phyloP scores from a whole-genome alignment of 2,329 filamentous ascomycete species.

The Fusarium redolens region DNA sequence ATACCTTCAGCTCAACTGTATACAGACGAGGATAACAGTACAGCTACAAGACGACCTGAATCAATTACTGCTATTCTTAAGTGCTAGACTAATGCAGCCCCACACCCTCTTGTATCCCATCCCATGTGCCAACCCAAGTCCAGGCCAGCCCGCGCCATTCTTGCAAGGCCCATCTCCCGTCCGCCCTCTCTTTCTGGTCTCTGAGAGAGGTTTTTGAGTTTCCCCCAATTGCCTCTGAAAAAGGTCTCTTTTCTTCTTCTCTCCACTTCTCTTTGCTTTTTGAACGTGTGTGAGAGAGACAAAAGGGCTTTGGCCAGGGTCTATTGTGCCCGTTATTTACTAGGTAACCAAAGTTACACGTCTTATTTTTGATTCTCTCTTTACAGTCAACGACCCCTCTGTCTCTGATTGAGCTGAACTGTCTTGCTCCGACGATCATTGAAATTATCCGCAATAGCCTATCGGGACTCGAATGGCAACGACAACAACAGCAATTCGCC shows the following conservation, averaged over 20 bases:
- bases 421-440: slow-evolving; percentile 14
- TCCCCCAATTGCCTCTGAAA: slow-evolving; percentile 25
- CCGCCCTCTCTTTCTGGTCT: not conserved
- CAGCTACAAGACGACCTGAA: slow-evolving; percentile 9
- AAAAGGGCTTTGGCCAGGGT: slow-evolving; percentile 24
- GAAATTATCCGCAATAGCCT: not conserved
- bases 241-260: not conserved
- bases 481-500: slow-evolving; percentile 1
- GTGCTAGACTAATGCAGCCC: slow-evolving; percentile 22
- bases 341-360: slow-evolving; percentile 12
- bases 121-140: slow-evolving; percentile 26
- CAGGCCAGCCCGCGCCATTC: slow-evolving; percentile 10
- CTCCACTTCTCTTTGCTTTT: slow-evolving; percentile 16
- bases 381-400: slow-evolving; percentile 13
- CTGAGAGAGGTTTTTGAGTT: not conserved
- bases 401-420: not conserved
- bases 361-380: slow-evolving; percentile 10
- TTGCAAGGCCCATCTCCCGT: slow-evolving; percentile 25
- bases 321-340: slow-evolving; percentile 4
- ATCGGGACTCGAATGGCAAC: slow-evolving; percentile 2
- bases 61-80: slow-evolving; percentile 27
- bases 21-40: not conserved
- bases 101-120: slow-evolving; percentile 24
- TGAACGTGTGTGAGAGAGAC: slow-evolving; percentile 20
- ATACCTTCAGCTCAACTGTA: not conserved